Conservation (phyloP, 306 rosid species). For the Argentina anserina region DNA sequence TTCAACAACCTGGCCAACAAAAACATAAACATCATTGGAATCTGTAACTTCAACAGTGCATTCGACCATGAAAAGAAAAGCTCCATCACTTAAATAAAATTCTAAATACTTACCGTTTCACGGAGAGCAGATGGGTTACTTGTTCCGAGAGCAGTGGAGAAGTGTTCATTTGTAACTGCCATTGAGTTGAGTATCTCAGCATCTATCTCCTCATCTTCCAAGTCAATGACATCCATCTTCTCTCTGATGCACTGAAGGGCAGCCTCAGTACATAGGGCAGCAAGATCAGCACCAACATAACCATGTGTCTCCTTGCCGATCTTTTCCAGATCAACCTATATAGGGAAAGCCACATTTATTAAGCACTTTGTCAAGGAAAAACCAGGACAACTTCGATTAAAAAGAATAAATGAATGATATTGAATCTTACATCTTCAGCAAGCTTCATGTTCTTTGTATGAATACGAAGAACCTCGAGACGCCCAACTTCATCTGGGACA, state of each 20-base stretch:
- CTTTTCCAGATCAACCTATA: conserved; percentile 88
- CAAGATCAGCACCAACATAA: conserved; percentile 94
- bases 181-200: conserved; percentile 96
- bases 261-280: conserved; percentile 95
- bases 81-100: neutral
- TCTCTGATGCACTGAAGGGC: conserved; percentile 98
- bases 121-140: conserved; percentile 98
- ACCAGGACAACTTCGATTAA: neutral
- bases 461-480: conserved; percentile 93
- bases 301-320: conserved; percentile 92
- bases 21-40: conserved; percentile 25
- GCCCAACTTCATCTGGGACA: conserved; percentile 92
- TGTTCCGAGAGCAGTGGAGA: conserved; percentile 89
- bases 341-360: neutral
- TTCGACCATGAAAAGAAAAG: neutral
- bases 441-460: conserved; percentile 99
- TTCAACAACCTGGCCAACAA: conserved; percentile 72
- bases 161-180: conserved; percentile 97
- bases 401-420: neutral
- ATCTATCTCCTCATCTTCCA: conserved; percentile 92
- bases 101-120: conserved; percentile 64
- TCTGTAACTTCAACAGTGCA: conserved; percentile 1
- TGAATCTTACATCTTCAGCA: conserved; percentile 66
- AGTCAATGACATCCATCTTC: conserved; percentile 93
- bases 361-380: conserved; percentile 5